Conservation (phyloP, 2,329 filamentous ascomycete species). For the Talaromyces amestolkiae region DNA sequence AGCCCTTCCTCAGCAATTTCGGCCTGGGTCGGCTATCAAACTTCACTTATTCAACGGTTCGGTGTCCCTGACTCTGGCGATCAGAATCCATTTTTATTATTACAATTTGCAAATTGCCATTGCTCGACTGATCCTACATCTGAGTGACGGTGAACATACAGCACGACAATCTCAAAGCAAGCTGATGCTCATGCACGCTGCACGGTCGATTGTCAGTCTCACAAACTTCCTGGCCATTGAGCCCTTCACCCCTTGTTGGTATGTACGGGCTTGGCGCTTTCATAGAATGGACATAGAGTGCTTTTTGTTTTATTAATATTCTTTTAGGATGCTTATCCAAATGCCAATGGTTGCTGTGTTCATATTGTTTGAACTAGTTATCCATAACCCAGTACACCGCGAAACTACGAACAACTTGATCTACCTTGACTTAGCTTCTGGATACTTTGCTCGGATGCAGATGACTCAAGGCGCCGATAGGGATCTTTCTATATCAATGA, state of each 20-base stretch:
- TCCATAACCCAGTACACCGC: constrained; percentile 1
- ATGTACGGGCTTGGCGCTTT: neutral
- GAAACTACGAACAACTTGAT: too few species aligned
- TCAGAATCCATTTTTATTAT: constrained; percentile 33
- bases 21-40: constrained; percentile 17
- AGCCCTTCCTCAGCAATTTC: too few species aligned
- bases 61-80: constrained; percentile 21
- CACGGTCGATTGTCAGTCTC: constrained; percentile 21
- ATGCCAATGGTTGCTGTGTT: constrained; percentile 2
- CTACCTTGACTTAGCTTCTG: too few species aligned
- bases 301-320: too few species aligned
- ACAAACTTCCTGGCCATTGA: constrained; percentile 1
- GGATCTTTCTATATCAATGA: neutral
- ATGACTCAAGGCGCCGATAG: neutral
- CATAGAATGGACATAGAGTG: neutral
- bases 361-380: constrained; percentile 2
- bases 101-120: constrained; percentile 32
- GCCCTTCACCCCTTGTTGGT: neutral
- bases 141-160: constrained; percentile 21
- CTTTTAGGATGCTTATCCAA: neutral
- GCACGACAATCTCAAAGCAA: constrained; percentile 22
- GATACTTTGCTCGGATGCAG: too few species aligned
- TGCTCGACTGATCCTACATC: constrained; percentile 28
- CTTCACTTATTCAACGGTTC: constrained; percentile 18
- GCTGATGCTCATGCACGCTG: constrained; percentile 30